Evolutionary conservation across 352 stramenopile genomes (phyloP).

Genomic region (Phytophthora crassamura): DNA sequence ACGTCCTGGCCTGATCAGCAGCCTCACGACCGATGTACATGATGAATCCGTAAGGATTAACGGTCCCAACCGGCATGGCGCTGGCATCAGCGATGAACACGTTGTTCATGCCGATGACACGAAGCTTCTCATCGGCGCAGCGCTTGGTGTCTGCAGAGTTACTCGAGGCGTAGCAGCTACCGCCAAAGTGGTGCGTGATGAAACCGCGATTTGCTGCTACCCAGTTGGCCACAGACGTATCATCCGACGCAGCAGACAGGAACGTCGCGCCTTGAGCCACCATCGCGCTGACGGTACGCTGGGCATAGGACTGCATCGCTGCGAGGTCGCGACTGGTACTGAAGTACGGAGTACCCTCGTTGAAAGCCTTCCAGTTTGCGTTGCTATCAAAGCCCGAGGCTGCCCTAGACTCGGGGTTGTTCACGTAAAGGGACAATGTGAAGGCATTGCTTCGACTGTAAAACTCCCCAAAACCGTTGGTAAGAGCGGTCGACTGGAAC

Average conservation of each 20-base stretch:
- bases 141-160: constrained; percentile 50
- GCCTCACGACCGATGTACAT: constrained; percentile 73
- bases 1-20: constrained; percentile 43
- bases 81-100: constrained; percentile 64
- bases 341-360: constrained; percentile 45
- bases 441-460: constrained; percentile 42
- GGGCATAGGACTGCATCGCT: constrained; percentile 59
- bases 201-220: constrained; percentile 38
- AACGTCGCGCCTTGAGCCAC: constrained; percentile 48
- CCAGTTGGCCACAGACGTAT: constrained; percentile 48
- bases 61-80: constrained; percentile 62
- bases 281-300: constrained; percentile 45
- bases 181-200: constrained; percentile 73
- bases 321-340: constrained; percentile 48
- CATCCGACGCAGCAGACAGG: constrained; percentile 36
- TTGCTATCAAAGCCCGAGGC: constrained; percentile 46
- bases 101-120: constrained; percentile 67
- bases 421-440: constrained; percentile 57
- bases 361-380: constrained; percentile 49
- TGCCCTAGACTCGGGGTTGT: constrained; percentile 64
- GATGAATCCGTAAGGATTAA: constrained; percentile 74
- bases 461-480: constrained; percentile 50
- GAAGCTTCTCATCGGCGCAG: constrained; percentile 64
- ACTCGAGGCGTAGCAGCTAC: constrained; percentile 64
- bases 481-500: constrained; percentile 58